Conservation (phyloP, 1,284 basidiomycete species). For the Moesziomyces sp. region DNA sequence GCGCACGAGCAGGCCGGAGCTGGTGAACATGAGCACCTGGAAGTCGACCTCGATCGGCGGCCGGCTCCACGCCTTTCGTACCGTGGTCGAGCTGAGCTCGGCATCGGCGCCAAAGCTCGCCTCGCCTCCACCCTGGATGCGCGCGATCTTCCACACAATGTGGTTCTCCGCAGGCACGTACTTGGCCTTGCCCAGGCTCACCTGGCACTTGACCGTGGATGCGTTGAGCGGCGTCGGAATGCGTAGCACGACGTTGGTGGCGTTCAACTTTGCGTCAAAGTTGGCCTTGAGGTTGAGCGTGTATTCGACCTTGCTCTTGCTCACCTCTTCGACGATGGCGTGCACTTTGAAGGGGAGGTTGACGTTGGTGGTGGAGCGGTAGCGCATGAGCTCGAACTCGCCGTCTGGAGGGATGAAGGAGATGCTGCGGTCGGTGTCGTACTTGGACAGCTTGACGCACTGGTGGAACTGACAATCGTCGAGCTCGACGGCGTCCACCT, state of each 20-base stretch:
- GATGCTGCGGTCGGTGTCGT: conserved; percentile 91
- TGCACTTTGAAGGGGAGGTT: conserved; percentile 91
- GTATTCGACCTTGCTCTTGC: conserved; percentile 90
- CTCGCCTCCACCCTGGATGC: conserved; percentile 92
- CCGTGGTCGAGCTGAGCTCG: conserved; percentile 82
- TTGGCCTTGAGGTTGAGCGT: conserved; percentile 87
- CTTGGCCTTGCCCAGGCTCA: conserved; percentile 92
- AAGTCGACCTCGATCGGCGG: conserved; percentile 98
- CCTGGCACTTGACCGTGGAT: conserved; percentile 89
- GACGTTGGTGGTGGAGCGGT: conserved; percentile 93
- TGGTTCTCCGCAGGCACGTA: conserved; percentile 94
- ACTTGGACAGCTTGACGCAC: conserved; percentile 93
- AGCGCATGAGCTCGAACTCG: conserved; percentile 98
- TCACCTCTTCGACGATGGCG: conserved; percentile 90
- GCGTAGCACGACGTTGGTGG: conserved; percentile 87
- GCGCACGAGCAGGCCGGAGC: conserved; percentile 92
- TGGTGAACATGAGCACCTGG: conserved; percentile 97
- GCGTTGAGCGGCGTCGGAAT: conserved; percentile 97
- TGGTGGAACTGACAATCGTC: conserved; percentile 99
- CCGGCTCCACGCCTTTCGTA: conserved; percentile 89
- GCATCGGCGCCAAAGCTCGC: conserved; percentile 86
- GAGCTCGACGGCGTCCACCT: conserved; percentile 73
- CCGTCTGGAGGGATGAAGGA: conserved; percentile 98
- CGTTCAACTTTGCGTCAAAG: conserved; percentile 90
- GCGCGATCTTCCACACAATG: conserved; percentile 96